Evolutionary conservation across 805 yeast species (phyloP).

Genomic region (Metschnikowia similis): DNA sequence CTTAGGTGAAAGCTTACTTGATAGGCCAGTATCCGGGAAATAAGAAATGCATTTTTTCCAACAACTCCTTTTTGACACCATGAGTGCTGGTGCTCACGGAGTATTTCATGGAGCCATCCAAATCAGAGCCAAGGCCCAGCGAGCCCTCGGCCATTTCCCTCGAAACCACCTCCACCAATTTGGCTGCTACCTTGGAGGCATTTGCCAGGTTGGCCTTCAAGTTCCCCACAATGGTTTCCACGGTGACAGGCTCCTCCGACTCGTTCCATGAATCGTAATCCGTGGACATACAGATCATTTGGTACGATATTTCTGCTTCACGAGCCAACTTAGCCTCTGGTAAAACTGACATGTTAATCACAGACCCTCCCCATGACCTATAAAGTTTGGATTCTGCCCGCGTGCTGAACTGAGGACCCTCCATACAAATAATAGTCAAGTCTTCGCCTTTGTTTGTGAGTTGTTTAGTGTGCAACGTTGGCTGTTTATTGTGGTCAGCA

Average conservation of each 20-base stretch:
- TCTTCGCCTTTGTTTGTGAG: conserved; percentile 62
- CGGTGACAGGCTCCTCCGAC: conserved; percentile 93
- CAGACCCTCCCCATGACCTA: conserved; percentile 84
- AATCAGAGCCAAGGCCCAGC: conserved; percentile 58
- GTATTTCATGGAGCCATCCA: conserved; percentile 72
- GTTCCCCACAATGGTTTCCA: conserved; percentile 93
- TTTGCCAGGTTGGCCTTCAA: conserved; percentile 81
- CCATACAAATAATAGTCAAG: conserved; percentile 91
- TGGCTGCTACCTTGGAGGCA: conserved; percentile 74
- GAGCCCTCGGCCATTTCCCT: conserved; percentile 51
- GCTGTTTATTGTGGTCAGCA: conserved; percentile 34
- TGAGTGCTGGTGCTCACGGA: conserved; percentile 73
- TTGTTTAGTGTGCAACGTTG: conserved; percentile 57
- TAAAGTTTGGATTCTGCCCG: conserved; percentile 93
- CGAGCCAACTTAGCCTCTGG: conserved; percentile 98
- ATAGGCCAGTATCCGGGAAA: conserved; percentile 88
- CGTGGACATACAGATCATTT: conserved; percentile 98
- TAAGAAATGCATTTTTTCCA: conserved; percentile 77
- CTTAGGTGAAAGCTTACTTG: conserved; percentile 2
- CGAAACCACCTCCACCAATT: conserved; percentile 64
- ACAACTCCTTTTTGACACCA: conserved; percentile 67
- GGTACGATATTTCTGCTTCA: conserved; percentile 95
- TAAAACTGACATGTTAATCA: conserved; percentile 92
- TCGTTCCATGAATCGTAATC: conserved; percentile 99
- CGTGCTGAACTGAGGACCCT: conserved; percentile 97